Percentiles rank a stretch among this genome's conserved stretches.
These are phyloP conservation scores for Medicago lupulina DNA, from an alignment of 306 rosid species.

Conservation along the genomic window DNA sequence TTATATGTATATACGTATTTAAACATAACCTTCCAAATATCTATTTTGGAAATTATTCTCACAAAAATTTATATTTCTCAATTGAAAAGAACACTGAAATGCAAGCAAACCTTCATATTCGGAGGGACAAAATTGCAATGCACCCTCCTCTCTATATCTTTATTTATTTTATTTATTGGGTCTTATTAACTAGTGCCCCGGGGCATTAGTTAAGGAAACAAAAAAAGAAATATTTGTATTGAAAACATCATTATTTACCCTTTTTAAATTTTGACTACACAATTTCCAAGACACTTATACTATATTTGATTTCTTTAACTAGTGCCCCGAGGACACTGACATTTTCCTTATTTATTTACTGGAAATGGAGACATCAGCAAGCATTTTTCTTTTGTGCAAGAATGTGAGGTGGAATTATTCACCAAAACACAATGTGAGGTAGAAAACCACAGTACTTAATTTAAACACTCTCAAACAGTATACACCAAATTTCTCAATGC, in stretches of 20 bases:
- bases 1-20: too few relatives aligned
- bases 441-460: neutral
- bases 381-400: slow-evolving; percentile 5
- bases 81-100: neutral
- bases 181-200: too few relatives aligned
- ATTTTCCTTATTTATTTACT: neutral
- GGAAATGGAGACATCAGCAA: neutral
- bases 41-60: too few relatives aligned
- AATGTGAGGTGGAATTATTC: too few relatives aligned
- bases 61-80: neutral
- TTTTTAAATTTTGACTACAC: too few relatives aligned
- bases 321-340: too few relatives aligned
- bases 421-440: neutral
- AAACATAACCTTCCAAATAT: too few relatives aligned
- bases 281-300: too few relatives aligned
- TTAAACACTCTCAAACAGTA: slow-evolving; percentile 11
- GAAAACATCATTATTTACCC: too few relatives aligned
- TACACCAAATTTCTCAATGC: slow-evolving; percentile 7
- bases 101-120: slow-evolving; percentile 30
- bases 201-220: too few relatives aligned
- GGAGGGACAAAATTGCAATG: neutral
- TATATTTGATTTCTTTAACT: too few relatives aligned
- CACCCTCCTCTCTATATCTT: neutral
- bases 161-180: slow-evolving; percentile 2
- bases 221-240: too few relatives aligned